Base-by-base conservation (phyloP, 768 basidiomycete genomes). In the Lentinula raphanica region DNA sequence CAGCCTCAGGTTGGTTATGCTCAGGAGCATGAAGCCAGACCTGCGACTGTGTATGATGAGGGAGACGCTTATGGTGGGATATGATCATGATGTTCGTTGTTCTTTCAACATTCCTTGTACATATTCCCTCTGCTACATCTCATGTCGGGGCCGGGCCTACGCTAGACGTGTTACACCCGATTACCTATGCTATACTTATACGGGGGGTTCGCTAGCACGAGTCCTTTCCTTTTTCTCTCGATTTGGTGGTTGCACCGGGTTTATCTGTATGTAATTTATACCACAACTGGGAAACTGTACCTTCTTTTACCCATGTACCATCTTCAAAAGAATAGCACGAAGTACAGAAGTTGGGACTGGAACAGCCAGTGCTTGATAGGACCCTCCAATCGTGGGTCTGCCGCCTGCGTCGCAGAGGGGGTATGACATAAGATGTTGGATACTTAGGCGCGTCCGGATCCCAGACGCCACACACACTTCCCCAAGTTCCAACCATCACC, bases 31-130 rank as follows among this genome's bases (percentile, higher is more conserved):
- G n/a, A n/a, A 44, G 23, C 21, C 8, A 44, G 79, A 28, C 81
- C 79, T 6, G 67, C 69, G 17, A 77, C 76, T 25, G 67, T 74
- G 50, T 83, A 81, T 57, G 74, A 76, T 57, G 77, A 78, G 31
- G 76, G 78, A 31, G 82, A 83, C 54, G 79, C 78, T 44, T 83
- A 83, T 58, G 77, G 69, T 36, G 81, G 81, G 21, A 78, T 84
- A 62, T 83, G 67, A 75, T n/a, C n/a, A n/a, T 56, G 58, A 15
- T 59, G 59, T 44, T 44, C 42, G 13, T 46, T 65, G 7, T 25
- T 15, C 27, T 25, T 21, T 13, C 13, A 6, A 5, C 5, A 21
- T 19, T 23, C 27, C 13, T 17, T 21, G 2, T 8, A 44, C 0
- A 21, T 23, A 17, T 44, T 23, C 21, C 11, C n/a, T 40, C n/a